Base-by-base conservation (phyloP, 805 yeast genomes). In the Zygosaccharomyces rouxii region DNA sequence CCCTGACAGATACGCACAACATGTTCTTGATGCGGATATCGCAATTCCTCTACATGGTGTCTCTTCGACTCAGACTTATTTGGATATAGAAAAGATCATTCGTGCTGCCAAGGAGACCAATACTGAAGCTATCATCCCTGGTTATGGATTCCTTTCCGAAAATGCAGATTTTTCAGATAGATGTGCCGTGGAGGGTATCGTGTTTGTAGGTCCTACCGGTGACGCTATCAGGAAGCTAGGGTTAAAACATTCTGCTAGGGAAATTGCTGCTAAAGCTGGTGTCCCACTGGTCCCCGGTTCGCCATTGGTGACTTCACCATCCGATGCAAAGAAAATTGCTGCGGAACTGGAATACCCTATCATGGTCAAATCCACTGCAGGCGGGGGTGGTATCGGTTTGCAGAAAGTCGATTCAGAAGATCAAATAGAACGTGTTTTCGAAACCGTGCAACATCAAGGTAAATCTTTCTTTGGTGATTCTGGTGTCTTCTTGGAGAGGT, bases 281-380 rank as follows among this genome's bases (percentile, higher is more conserved):
- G 98, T 92, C 44, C 99, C 99, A 5, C 75, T 94, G 50, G 97
- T 90, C 50, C 98, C 99, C n/a, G 99, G 99, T 43, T 86, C 97
- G 13, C 95, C 89, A 7, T 75, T 94, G 56, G 82, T 92, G 31
- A 71, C 78, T 1, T 71, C 79, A 53, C 76, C 90, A 10, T 76
- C 76, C 9, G 96, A 86, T 59, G 98, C 98, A 3, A 73, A 75
- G 49, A 75, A 71, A 51, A 78, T 84, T 53, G 98, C 97, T 13
- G 81, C 79, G 14, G 71, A 78, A 58, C 73, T 92, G 44, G 86
- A 78, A 49, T 94, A 88, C 60, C 98, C 98, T 25, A 80, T 92
- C 29, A 92, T 92, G 98, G 87, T 94, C 44, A 92, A 92, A 70
- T 86, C 96, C 22, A 94, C 99, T 52, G 98, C 98, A 22, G 99